Base-by-base conservation (phyloP, 2,329 filamentous ascomycete genomes). In the Ceratocystis destructans region DNA sequence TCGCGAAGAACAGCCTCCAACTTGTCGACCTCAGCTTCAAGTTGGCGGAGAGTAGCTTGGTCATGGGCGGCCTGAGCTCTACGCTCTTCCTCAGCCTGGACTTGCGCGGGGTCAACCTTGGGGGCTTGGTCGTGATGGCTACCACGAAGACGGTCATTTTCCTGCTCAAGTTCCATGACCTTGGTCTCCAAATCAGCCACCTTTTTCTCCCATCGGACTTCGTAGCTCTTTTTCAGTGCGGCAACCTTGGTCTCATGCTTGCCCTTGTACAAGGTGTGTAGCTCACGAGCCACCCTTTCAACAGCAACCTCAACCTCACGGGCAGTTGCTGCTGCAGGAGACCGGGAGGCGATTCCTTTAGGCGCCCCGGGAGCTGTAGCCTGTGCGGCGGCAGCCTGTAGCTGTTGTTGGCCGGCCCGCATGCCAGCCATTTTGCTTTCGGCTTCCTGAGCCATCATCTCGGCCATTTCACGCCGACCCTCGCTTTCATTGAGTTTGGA, bases 211-310 rank as follows among this genome's bases (percentile, higher is more conserved):
- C 90, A 94, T 65, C 93, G 86, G 61, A 83, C 83, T 75, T 96
- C 90, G 77, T 97, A 88, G 69, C 83, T 87, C 76, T 87, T 87
- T 77, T 87, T 97, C 70, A 99, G 80, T 3, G 92, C 93, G 0
- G 89, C 84, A 57, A 97, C 93, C 79, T 99, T 99, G 69, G 87
- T 90, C 78, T 97, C 93, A 74, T 99, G 94, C 78, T 99, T 99
- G 73, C 88, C 86, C 78, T 96, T 97, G 82, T 99, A 99, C 10
- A 96, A 82, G 0, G 87, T 82, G 74, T 99, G 94, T 50, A 99
- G 82, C 73, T 99, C 94, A 37, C 90, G 84, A n/a, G 93, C 92
- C 50, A 97, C 91, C 70, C 92, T 90, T 76, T 96, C 90, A 25
- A 93, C 88, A 1, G 88, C 88, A 57, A 89, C 81, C 73, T 96